Evolutionary conservation across 805 yeast species (phyloP).

Genomic region (Candida xiaguanensis): DNA sequence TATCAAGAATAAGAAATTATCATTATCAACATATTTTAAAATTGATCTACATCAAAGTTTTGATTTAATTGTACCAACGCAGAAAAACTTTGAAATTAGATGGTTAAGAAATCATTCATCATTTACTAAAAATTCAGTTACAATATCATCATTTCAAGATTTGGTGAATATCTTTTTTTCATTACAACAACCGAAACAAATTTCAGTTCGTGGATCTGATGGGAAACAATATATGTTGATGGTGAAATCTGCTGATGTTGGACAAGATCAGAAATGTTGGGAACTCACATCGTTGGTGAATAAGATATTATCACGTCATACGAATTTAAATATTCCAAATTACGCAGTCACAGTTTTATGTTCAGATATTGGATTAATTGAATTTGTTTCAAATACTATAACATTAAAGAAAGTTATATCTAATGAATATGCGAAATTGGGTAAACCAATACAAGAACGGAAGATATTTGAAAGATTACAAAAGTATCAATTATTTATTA

Average conservation of each 20-base stretch:
- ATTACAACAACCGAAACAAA: constrained; percentile 80
- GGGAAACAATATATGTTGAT: constrained; percentile 69
- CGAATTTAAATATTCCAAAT: constrained; percentile 68
- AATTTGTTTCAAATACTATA: constrained; percentile 40
- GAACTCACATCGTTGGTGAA: constrained; percentile 87
- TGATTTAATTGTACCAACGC: constrained; percentile 68
- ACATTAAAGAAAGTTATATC: constrained; percentile 31
- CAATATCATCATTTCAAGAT: constrained; percentile 63
- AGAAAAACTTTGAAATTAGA: constrained; percentile 62
- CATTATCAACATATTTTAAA: constrained; percentile 39
- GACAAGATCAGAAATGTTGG: constrained; percentile 93
- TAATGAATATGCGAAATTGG: constrained; percentile 26
- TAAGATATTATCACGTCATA: constrained; percentile 66
- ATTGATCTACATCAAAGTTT: constrained; percentile 30
- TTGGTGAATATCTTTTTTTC: constrained; percentile 71
- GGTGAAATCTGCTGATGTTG: constrained; percentile 86
- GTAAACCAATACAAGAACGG: constrained; percentile 21
- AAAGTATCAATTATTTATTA: constrained; percentile 26
- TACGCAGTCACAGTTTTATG: constrained; percentile 87
- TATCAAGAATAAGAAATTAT: constrained; percentile 27
- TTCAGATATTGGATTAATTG: constrained; percentile 86
- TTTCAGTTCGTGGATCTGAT: constrained; percentile 74
- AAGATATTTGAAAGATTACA: constrained; percentile 26
- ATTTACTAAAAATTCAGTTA: constrained; percentile 31
- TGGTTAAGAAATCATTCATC: constrained; percentile 44